Evolutionary conservation across 2,329 filamentous ascomycete species (phyloP), one percentile per base, ranked within the genome.

Genomic region (Tolypocladium endophyticum): DNA sequence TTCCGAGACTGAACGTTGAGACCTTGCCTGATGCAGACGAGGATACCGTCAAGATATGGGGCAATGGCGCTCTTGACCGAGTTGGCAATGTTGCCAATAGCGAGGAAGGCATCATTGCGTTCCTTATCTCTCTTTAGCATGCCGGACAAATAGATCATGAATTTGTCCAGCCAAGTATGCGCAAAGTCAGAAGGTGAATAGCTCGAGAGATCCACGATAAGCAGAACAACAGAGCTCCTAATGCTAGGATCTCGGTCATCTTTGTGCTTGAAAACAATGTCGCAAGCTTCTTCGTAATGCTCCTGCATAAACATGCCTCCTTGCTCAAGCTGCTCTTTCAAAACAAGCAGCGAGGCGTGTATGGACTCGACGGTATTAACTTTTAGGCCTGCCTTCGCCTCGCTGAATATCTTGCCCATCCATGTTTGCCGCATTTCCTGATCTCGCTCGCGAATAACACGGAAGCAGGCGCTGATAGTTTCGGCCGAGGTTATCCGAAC

Each of bases 221-320:
- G 86, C 58, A 90, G 82, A 41, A 97, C 90, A 36, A 97, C 89
- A 7, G 96, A 95, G 67, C 89, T 89, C 59, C 93, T 84, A 65
- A 97, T 94, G 38, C 92, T 88, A 3, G 86, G 78, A 66, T 99
- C 95, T 58, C 90, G 86, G 67, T 97, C 91, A 66, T 99, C 94
- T 73, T 96, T 96, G 72, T 96, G 90, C 63, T 89, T 88, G 64
- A 93, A 87, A 41, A 97, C 90, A 63, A 94, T 92, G 63, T 99
- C 94, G 71, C 93, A 97, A 12, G 91, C 88, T 66, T 96, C 90
- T 61, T 88, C 85, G 73, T 97, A 99, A 70, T 92, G 86, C 47
- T 92, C 89, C 68, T 96, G 92, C 94, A 99, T 97, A 74, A 96
- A 99, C 93, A 99, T 99, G 67, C 92, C 92, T 58, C 94, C 94